Conservation (phyloP, 164 flowering plant species). For the Pachysandra terminalis region DNA sequence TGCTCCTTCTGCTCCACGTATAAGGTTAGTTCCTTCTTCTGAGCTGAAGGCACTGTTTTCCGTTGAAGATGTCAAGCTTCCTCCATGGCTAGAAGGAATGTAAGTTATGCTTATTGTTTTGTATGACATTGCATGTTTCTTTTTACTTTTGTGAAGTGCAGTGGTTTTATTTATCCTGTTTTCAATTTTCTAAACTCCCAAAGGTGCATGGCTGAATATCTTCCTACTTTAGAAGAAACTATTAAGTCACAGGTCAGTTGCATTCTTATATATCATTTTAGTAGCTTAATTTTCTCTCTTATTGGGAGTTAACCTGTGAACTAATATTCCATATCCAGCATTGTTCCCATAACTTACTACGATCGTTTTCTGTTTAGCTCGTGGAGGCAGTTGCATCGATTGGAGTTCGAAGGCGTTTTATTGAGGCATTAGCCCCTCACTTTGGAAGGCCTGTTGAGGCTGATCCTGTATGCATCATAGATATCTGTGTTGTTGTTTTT, state of each 20-base stretch:
- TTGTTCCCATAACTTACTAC: background rate
- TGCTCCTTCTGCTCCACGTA: conserved; percentile 62
- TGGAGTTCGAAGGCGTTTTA: conserved; percentile 68
- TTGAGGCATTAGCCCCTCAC: conserved; percentile 62
- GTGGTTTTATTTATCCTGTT: background rate
- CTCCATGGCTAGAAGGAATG: conserved; percentile 91
- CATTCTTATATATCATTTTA: background rate
- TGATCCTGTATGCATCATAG: conserved; percentile 56
- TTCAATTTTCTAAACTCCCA: conserved; percentile 10
- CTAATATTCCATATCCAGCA: background rate
- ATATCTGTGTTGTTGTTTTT: background rate
- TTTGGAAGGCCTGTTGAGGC: conserved; percentile 91
- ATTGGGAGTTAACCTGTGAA: conserved; percentile 9
- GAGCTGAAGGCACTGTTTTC: conserved; percentile 72
- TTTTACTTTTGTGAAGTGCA: background rate
- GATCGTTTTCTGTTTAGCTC: conserved; percentile 26
- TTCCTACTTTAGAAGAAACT: conserved; percentile 71
- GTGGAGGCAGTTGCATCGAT: conserved; percentile 66
- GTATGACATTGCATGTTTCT: background rate
- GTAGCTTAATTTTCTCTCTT: conserved; percentile 7
- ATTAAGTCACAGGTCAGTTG: conserved; percentile 64
- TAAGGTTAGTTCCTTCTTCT: conserved; percentile 68
- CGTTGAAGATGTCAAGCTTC: conserved; percentile 87
- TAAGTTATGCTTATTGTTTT: conserved; percentile 29
- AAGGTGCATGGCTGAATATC: conserved; percentile 99